phyloP scores from a whole-genome alignment of 2,329 filamentous ascomycete species.

The Cladosporium oxysporum region DNA sequence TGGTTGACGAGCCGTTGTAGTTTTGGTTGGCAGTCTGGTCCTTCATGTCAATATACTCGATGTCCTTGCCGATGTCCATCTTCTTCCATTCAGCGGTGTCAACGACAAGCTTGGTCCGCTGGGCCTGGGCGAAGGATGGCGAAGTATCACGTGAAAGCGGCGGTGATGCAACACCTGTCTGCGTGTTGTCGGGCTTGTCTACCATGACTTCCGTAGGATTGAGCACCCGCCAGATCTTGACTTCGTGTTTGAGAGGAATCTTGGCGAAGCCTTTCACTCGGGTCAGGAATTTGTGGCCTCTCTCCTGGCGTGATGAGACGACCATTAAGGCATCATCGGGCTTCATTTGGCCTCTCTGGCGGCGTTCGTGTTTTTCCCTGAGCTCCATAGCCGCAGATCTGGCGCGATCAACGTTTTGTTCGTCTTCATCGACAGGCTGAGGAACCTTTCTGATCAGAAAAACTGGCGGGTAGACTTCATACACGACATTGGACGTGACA shows the following conservation, averaged over 20 bases:
- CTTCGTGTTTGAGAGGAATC: conserved; percentile 70
- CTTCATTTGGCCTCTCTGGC: conserved; percentile 28
- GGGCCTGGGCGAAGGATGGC: conserved; percentile 47
- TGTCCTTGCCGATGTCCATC: conserved; percentile 63
- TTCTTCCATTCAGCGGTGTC: conserved; percentile 64
- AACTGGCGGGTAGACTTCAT: conserved; percentile 81
- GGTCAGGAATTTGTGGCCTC: conserved; percentile 73
- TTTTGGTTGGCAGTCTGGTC: conserved; percentile 74
- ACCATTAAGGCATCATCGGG: conserved; percentile 63
- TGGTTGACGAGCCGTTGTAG: conserved; percentile 71
- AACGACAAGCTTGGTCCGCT: conserved; percentile 56
- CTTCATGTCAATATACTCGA: conserved; percentile 62
- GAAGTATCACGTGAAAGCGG: conserved; percentile 48
- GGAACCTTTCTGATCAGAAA: conserved; percentile 82
- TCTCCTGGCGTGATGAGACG: conserved; percentile 69
- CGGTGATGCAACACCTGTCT: conserved; percentile 43
- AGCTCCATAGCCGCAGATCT: conserved; percentile 17
- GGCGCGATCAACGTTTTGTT: conserved; percentile 1
- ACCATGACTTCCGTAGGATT: conserved; percentile 41
- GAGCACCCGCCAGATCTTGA: conserved; percentile 72
- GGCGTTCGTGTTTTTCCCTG: conserved; percentile 24
- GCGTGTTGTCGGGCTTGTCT: conserved; percentile 27
- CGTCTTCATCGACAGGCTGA: conserved; percentile 38
- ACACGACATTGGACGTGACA: conserved; percentile 67
- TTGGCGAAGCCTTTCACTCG: conserved; percentile 68